Conservation (phyloP, 2,329 filamentous ascomycete species). For the Xylaria sp. region DNA sequence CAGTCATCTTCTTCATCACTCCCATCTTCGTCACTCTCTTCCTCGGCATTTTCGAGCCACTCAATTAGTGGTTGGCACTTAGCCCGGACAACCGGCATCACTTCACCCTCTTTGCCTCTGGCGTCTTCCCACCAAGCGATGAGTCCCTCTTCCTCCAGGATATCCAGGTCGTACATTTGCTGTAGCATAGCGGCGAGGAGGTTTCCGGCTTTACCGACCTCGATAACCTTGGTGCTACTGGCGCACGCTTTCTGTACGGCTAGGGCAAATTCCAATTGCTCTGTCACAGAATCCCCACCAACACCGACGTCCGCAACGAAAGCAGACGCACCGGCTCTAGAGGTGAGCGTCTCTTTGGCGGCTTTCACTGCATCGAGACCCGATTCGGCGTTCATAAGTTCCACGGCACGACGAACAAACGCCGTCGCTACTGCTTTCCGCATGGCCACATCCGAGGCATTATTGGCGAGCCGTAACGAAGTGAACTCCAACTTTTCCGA, state of each 20-base stretch:
- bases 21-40: slow-evolving; percentile 76
- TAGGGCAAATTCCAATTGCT: slow-evolving; percentile 87
- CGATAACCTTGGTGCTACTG: slow-evolving; percentile 69
- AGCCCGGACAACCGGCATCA: slow-evolving; percentile 75
- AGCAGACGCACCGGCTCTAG: slow-evolving; percentile 62
- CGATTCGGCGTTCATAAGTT: slow-evolving; percentile 67
- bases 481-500: slow-evolving; percentile 88
- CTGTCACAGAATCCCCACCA: slow-evolving; percentile 72
- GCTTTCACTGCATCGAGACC: slow-evolving; percentile 71
- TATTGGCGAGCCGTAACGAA: slow-evolving; percentile 88
- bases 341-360: slow-evolving; percentile 69
- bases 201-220: slow-evolving; percentile 61
- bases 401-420: slow-evolving; percentile 82
- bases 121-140: slow-evolving; percentile 88
- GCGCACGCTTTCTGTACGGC: slow-evolving; percentile 83
- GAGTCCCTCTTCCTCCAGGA: slow-evolving; percentile 90
- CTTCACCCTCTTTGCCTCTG: slow-evolving; percentile 72
- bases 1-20: slow-evolving; percentile 67
- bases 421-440: slow-evolving; percentile 86
- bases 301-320: slow-evolving; percentile 71
- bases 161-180: slow-evolving; percentile 84
- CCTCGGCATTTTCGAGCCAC: slow-evolving; percentile 81
- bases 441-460: slow-evolving; percentile 90
- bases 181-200: slow-evolving; percentile 83
- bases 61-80: slow-evolving; percentile 84